Base-by-base conservation (phyloP, 1,284 basidiomycete genomes). In the Cutaneotrichosporon daszewskae region DNA sequence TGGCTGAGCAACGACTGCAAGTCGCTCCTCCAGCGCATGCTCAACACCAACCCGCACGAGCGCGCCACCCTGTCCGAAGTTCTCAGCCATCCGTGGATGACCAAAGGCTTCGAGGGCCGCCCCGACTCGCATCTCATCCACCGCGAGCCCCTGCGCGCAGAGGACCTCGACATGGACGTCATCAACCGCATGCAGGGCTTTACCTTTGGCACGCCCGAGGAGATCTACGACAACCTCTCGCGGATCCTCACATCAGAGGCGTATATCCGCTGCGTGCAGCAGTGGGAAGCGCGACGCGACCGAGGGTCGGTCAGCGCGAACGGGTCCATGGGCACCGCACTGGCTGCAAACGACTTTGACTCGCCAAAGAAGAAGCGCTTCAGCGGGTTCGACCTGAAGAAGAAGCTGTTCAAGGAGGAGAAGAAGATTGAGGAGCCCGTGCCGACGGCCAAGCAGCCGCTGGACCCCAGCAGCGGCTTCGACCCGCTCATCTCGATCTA, bases 1-100 rank as follows among this genome's bases (percentile, higher is more conserved):
- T 98, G 94, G 94, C 76, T 98, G 16, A 92, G 87, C 60, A 81
- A 85, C 59, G 94, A 98, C 73, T 97, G 92, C 77, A 96, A 95
- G 69, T 82, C 89, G 55, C 74, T 98, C 4, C 77, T 98, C 7
- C 87, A 87, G 3, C 81, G 91, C 19, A 98, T 98, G 91, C 80
- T 98, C 29, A 91, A 97, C 53, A 96, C 88, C 32, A 92, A 87
- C 56, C 92, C 94, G n/a, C 68, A 76, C 0, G 79, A 80, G 33
- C 83, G 94, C 43, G 91, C 94, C 2, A 76, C 85, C 0, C 77
- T 98, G 24, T 59, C 79, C 9, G 94, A 98, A 67, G 86, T 97
- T n/a, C 77, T 96, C 37, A 72, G 74, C 26, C 94, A 96, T 64
- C 84, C 90, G 0, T 98, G 94, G 92, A 95, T 98, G 85, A 73